phyloP scores from a whole-genome alignment of 352 stramenopile genomes.

The Heterotrichella gracilis region DNA sequence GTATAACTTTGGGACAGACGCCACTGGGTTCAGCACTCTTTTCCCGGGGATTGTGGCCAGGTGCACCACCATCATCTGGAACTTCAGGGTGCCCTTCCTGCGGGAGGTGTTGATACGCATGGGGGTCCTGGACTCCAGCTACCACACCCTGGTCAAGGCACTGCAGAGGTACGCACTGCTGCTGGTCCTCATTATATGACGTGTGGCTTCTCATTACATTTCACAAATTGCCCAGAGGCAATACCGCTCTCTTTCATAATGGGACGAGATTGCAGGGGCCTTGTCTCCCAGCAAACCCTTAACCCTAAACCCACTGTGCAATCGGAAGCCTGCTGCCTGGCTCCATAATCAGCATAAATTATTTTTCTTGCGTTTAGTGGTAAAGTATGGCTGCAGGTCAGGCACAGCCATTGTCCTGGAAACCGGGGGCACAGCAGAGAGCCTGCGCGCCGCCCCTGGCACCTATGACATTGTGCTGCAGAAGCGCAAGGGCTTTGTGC shows the following conservation, averaged over 20 bases:
- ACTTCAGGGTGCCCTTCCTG: conserved; percentile 21
- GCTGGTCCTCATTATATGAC: no score
- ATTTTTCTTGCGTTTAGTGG: no score
- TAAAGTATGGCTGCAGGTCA: no score
- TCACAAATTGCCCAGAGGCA: no score
- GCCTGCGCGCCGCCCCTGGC: conserved; percentile 16
- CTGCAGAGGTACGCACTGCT: conserved; percentile 13
- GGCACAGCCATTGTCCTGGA: conserved; percentile 21
- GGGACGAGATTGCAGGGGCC: no score
- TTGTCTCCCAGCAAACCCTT: no score
- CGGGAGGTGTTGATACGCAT: conserved; percentile 22
- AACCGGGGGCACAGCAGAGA: conserved; percentile 22
- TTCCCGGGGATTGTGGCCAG: conserved; percentile 22
- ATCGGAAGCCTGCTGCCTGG: no score
- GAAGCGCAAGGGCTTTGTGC: conserved; percentile 24
- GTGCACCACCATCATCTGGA: conserved; percentile 20
- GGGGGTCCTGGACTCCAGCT: conserved; percentile 14
- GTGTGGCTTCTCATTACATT: no score
- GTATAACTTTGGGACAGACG: conserved; percentile 21
- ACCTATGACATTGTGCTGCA: conserved; percentile 21
- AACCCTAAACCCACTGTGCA: no score
- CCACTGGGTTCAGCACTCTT: conserved; percentile 20
- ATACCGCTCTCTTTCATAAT: no score
- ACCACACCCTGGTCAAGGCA: conserved; percentile 17
- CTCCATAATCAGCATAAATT: no score